Conservation (phyloP, 495 filamentous ascomycete species). For the Extremus antarcticus region DNA sequence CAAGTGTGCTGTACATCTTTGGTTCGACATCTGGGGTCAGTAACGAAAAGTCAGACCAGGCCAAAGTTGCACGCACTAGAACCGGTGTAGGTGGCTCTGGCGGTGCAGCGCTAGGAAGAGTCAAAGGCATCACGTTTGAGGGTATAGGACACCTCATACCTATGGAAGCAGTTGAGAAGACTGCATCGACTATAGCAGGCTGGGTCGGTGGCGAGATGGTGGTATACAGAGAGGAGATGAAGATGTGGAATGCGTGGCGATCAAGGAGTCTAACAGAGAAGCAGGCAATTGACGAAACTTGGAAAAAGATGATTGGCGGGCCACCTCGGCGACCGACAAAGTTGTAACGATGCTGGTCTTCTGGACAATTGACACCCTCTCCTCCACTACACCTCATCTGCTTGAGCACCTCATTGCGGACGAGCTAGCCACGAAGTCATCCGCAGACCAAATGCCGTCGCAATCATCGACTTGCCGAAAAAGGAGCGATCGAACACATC, state of each 20-base stretch:
- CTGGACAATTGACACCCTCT: too few species aligned
- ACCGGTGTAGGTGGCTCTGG: slow-evolving; percentile 54
- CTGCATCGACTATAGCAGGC: slow-evolving; percentile 22
- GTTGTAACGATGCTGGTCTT: too few species aligned
- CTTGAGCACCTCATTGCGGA: too few species aligned
- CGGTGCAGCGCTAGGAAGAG: slow-evolving; percentile 49
- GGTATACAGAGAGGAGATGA: slow-evolving; percentile 10
- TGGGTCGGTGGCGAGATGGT: slow-evolving; percentile 15
- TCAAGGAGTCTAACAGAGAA: neutral
- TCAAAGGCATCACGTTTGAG: slow-evolving; percentile 54
- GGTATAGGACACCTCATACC: slow-evolving; percentile 72
- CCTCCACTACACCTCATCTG: too few species aligned
- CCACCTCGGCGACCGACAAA: neutral
- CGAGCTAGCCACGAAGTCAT: too few species aligned
- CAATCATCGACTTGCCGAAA: too few species aligned
- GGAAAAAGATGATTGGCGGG: neutral
- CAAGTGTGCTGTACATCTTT: slow-evolving; percentile 70
- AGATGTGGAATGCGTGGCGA: slow-evolving; percentile 44
- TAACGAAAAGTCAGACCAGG: slow-evolving; percentile 34
- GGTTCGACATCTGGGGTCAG: slow-evolving; percentile 52
- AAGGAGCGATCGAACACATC: too few species aligned
- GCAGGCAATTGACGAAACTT: neutral
- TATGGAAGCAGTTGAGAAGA: slow-evolving; percentile 15
- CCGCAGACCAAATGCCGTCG: too few species aligned
- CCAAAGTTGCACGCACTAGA: slow-evolving; percentile 53